These are phyloP conservation scores for Musa troglodytarum DNA, from an alignment of 176 grass and related monocot genomes.

Conservation along the genomic window DNA sequence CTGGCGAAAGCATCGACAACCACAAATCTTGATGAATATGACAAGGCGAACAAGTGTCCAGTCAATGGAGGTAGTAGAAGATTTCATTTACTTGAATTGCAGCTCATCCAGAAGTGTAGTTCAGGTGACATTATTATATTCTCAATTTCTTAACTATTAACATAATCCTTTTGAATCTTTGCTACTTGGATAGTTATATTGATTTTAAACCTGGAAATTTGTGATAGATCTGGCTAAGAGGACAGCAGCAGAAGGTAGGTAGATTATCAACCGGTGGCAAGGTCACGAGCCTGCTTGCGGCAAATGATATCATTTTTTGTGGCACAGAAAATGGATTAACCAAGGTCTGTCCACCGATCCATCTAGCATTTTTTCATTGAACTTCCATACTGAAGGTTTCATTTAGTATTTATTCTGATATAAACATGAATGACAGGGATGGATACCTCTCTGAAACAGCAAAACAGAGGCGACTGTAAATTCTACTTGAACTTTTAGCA, in stretches of 20 bases:
- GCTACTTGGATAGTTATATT: neutral
- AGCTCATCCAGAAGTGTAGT: conserved; percentile 56
- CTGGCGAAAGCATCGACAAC: conserved; percentile 56
- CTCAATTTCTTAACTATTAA: neutral
- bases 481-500: neutral
- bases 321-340: conserved; percentile 73
- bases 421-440: conserved; percentile 30
- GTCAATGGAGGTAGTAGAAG: conserved; percentile 76
- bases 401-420: neutral
- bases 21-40: conserved; percentile 40
- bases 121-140: conserved; percentile 39
- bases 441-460: conserved; percentile 33
- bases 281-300: conserved; percentile 62
- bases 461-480: neutral
- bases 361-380: conserved; percentile 5
- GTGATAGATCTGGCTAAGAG: conserved; percentile 87
- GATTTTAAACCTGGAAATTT: conserved; percentile 24
- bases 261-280: conserved; percentile 83
- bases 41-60: conserved; percentile 45
- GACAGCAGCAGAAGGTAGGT: conserved; percentile 74
- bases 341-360: conserved; percentile 42
- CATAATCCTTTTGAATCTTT: neutral
- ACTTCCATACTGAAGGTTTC: neutral
- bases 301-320: conserved; percentile 81
- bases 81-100: conserved; percentile 93